Base-by-base conservation (phyloP, 192 early-diverging fungal species). In the Pilobolus umbonatus region DNA sequence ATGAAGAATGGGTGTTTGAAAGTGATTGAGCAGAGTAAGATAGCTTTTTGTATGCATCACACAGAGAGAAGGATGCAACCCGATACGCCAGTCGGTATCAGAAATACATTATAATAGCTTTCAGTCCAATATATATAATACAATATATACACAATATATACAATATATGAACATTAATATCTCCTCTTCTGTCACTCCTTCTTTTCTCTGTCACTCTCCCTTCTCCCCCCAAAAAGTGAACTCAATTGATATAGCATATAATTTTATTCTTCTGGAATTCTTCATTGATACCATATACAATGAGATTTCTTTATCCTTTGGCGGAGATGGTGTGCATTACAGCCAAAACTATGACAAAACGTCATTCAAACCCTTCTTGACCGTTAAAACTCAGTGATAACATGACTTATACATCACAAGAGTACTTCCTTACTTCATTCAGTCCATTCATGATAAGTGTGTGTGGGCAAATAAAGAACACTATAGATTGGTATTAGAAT, bases 41-140 rank as follows among this genome's bases (percentile, higher is more conserved):
- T 12, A 38, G 15, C 36, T 38, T 38, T n/a, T n/a, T n/a, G n/a
- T n/a, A n/a, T 38, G 39, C 39, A 42, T 42, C 39, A n/a, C 39
- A 42, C 39, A 42, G 19, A 42, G 9, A 31, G 30, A 51, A 29
- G 49, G 49, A 31, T 30, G 49, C 17, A 25, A 51, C 30, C 49
- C 49, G 49, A 51, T 51, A 51, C 49, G 49, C 49, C 28, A 51
- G 39, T 51, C 49, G 49, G 49, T 51, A 29, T 51, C 49, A 51
- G 49, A 51, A 51, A 51, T 31, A 49, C n/a, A 25, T 26, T 15
- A 29, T n/a, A n/a, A n/a, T n/a, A n/a, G n/a, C n/a, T n/a, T n/a
- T n/a, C n/a, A n/a, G n/a, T n/a, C n/a, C n/a, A n/a, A n/a, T n/a
- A n/a, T n/a, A n/a, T n/a, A 31, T 51, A 26, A 26, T 51, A 30